Evolutionary conservation across 2,329 filamentous ascomycete species (phyloP).

Genomic region (Fusarium brachygibbosum): DNA sequence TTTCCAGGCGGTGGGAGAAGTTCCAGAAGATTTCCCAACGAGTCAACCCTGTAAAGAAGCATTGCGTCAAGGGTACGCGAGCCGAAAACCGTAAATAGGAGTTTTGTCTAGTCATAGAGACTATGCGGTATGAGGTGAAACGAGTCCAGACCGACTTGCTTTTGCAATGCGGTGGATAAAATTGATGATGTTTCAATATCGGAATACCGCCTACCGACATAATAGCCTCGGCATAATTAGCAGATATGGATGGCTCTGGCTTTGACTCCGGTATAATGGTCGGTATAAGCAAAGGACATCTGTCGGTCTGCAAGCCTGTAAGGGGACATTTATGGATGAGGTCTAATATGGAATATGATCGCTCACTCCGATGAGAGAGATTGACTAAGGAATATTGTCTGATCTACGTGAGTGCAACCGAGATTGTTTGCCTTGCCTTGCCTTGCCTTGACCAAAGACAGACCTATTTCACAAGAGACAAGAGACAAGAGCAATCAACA

Average conservation of each 20-base stretch:
- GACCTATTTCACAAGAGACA: conserved; percentile 5
- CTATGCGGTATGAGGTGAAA: conserved; percentile 22
- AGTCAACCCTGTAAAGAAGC: conserved; percentile 24
- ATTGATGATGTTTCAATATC: conserved; percentile 31
- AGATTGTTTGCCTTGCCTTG: not conserved
- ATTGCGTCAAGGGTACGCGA: conserved; percentile 15
- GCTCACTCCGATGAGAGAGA: conserved; percentile 5
- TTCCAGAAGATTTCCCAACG: conserved; percentile 40
- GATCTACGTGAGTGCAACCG: conserved; percentile 3
- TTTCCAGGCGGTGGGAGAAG: conserved; percentile 21
- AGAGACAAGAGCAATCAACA: conserved; percentile 1
- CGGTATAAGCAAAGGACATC: conserved; percentile 4
- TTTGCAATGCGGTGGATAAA: conserved; percentile 11
- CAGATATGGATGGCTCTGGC: not conserved
- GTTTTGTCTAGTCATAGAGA: conserved; percentile 11
- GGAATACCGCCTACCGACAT: conserved; percentile 17
- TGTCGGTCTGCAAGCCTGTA: conserved; percentile 3
- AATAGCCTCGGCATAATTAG: conserved; percentile 12
- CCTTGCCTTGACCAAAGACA: not conserved
- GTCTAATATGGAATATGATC: conserved; percentile 15
- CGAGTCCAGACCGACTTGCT: conserved; percentile 9
- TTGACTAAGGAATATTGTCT: not conserved
- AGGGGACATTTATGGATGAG: conserved; percentile 5
- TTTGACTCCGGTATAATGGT: not conserved
- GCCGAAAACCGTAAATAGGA: conserved; percentile 16